Percentiles rank a stretch among this genome's conserved stretches.
Conservation (phyloP, 805 yeast species). For the Candida arabinofermentans region DNA sequence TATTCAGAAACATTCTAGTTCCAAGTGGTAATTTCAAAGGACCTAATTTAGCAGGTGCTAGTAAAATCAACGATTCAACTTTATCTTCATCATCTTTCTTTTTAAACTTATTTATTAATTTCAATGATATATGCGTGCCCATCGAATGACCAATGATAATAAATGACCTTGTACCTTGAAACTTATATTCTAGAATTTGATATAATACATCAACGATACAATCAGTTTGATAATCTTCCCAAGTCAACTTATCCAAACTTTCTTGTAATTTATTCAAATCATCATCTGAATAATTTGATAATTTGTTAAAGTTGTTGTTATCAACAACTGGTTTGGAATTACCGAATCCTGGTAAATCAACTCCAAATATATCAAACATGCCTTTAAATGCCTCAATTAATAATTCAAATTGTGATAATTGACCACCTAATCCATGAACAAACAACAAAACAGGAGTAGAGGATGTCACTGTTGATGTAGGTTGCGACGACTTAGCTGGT, state of each 20-base stretch:
- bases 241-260: constrained; percentile 32
- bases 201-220: constrained; percentile 37
- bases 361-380: constrained; percentile 57
- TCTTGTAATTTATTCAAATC: constrained; percentile 17
- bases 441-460: constrained; percentile 68
- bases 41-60: constrained; percentile 41
- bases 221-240: constrained; percentile 41
- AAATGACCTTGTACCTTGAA: constrained; percentile 41
- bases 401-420: constrained; percentile 77
- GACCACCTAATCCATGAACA: constrained; percentile 91
- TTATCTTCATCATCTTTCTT: too few species aligned
- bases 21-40: constrained; percentile 14
- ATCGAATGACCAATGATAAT: constrained; percentile 51
- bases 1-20: constrained; percentile 20
- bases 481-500: too few species aligned
- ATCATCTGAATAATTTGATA: constrained; percentile 21
- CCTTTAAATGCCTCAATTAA: constrained; percentile 59
- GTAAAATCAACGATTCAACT: constrained; percentile 44
- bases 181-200: constrained; percentile 34
- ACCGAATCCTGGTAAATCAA: constrained; percentile 93
- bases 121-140: constrained; percentile 49
- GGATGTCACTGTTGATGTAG: too few species aligned
- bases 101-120: constrained; percentile 37
- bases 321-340: constrained; percentile 32
- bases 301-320: constrained; percentile 12